Base-by-base conservation (phyloP, 1,139 yeast genomes). In the Debaryomycetaceae sp. region DNA sequence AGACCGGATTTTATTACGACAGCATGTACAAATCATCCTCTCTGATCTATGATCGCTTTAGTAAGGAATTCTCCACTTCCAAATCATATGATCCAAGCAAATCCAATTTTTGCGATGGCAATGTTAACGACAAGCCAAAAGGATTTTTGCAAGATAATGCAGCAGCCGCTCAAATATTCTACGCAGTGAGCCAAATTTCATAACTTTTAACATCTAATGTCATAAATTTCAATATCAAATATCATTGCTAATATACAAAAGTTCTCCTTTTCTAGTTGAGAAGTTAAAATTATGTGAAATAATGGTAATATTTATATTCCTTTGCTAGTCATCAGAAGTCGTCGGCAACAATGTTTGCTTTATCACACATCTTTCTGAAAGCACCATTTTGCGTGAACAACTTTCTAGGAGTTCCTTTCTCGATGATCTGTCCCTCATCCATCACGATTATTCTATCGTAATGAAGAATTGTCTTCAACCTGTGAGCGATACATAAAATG, bases 401-500 rank as follows among this genome's bases (percentile, higher is more conserved):
- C 7, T 58, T 57, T 61, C 62, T 58, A 1, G 84, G 84, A 1
- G 74, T 62, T 45, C 76, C 83, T 53, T 68, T 76, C 53, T 79
- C 81, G 38, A 60, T 65, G 34, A 75, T 63, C 41, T 68, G 60
- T n/a, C 84, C 83, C 39, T 70, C 63, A 52, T 78, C 83, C 68
- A 79, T 63, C 20, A 78, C 82, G 48, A 78, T 61, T 41, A 78
- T 78, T 48, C 72, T 64, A 53, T 78, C 83, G 50, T 78, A 78
- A 48, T 72, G 65, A 42, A 78, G 54, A 48, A 78, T 78, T 1
- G 83, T 78, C 53, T 72, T 74, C 58, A 78, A 67, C 50, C 83
- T 66, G 56, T 78, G 82, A 3, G 83, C 83, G 59, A 78, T 77
- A 58, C 81, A 77, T 50, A 78, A 64, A 40, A 78, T 76, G 0